Percentiles rank a stretch among this genome's conserved stretches.
These are phyloP conservation scores for Blastobotrys persicus DNA, from an alignment of 1,139 yeast genomes.

Conservation along the genomic window DNA sequence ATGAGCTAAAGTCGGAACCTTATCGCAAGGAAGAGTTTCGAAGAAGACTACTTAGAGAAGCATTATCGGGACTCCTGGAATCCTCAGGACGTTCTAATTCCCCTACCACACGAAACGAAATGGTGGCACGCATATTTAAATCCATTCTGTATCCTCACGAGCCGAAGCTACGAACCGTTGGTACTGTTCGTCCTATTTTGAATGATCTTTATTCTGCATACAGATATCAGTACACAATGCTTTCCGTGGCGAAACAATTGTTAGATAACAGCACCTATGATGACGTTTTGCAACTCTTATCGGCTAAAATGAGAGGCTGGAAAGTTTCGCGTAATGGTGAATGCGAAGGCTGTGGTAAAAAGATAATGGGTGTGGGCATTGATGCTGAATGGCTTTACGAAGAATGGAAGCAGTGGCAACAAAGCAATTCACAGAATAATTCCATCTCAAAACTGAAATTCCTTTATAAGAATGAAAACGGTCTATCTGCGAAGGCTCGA, in stretches of 20 bases:
- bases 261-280: slow-evolving; percentile 54
- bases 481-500: slow-evolving; percentile 10
- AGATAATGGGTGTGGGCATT: slow-evolving; percentile 60
- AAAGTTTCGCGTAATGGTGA: slow-evolving; percentile 47
- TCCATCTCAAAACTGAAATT: slow-evolving; percentile 3
- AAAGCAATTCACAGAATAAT: slow-evolving; percentile 12
- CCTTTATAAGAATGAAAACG: background rate
- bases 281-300: slow-evolving; percentile 44
- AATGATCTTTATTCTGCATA: slow-evolving; percentile 64
- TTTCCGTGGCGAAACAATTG: slow-evolving; percentile 52
- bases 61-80: slow-evolving; percentile 28
- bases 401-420: slow-evolving; percentile 34
- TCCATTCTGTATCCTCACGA: slow-evolving; percentile 28
- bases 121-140: slow-evolving; percentile 30
- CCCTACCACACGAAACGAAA: slow-evolving; percentile 20
- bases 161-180: slow-evolving; percentile 26
- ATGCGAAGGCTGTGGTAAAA: slow-evolving; percentile 71
- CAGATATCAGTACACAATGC: slow-evolving; percentile 58
- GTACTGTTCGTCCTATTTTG: slow-evolving; percentile 55
- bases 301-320: slow-evolving; percentile 57
- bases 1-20: slow-evolving; percentile 7
- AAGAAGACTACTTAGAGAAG: slow-evolving; percentile 25
- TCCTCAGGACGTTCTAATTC: slow-evolving; percentile 19
- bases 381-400: slow-evolving; percentile 38
- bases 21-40: slow-evolving; percentile 18